Evolutionary conservation across 768 basidiomycete genomes (phyloP), one percentile per base, ranked within the genome.

Genomic region (Sporobolomyces phaffii): DNA sequence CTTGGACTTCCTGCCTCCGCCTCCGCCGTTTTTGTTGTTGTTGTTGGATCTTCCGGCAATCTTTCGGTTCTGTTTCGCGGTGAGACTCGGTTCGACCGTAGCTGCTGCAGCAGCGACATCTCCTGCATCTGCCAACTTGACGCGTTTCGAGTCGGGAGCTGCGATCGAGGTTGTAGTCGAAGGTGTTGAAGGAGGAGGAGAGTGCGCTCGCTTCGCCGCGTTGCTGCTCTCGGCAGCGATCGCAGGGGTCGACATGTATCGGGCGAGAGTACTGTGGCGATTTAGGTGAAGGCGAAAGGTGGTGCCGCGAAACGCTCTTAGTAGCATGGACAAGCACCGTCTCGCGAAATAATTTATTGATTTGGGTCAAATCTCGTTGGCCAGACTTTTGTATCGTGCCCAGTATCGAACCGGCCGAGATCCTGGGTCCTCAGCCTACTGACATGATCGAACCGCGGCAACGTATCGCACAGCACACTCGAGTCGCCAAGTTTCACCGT

Each of bases 1-100:
- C 38, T 65, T 69, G n/a, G 48, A 50, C 15, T 69, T 69, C 34
- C 52, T 36, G 5, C 43, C 59, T 56, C 28, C 15, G 29, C 41
- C 28, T 48, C 17, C n/a, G 58, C 34, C 28, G 24, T 20, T 22
- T 14, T 45, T 3, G 28, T 18, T 22, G 43, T 29, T 29, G 9
- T 31, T 49, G 64, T 62, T 62, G 28, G 60, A 41, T 22, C 34
- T 50, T 49, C 18, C 52, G 17, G 52, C 52, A 26, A 54, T 40
- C n/a, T 54, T 54, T 24, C 52, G 34, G 36, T 38, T 54, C 52
- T 54, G 52, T 40, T 54, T 54, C 34, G 38, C 52, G 20, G 52
- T 15, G 29, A 17, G 20, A 5, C 22, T 47, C 20, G 48, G 14
- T 5, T 40, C 24, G 2, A 51, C 45, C 0, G 13, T 26, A 2